phyloP scores from a whole-genome alignment of 345 rosid species.

The Bruguiera sexangula region DNA sequence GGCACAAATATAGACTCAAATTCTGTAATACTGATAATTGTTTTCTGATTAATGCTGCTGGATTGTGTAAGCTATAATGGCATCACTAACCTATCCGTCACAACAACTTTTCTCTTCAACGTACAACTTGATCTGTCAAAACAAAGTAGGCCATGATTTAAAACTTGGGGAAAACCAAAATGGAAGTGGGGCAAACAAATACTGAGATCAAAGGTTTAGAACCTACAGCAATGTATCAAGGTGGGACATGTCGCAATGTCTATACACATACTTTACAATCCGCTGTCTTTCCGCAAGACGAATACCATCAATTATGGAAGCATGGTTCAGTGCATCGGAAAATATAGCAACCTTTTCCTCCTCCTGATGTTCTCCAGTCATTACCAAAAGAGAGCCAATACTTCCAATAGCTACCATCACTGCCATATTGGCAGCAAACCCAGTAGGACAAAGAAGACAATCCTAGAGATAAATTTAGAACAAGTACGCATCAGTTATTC shows the following conservation, averaged over 20 bases:
- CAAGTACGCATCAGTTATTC: conserved; percentile 29
- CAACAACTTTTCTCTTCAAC: conserved; percentile 79
- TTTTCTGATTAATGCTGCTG: not conserved
- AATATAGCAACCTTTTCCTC: conserved; percentile 75
- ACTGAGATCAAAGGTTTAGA: conserved; percentile 18
- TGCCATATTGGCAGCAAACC: conserved; percentile 96
- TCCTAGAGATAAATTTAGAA: conserved; percentile 53
- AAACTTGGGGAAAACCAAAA: conserved; percentile 7
- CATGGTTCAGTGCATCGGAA: conserved; percentile 93
- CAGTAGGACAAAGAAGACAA: conserved; percentile 97
- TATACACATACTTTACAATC: conserved; percentile 62
- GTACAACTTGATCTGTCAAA: conserved; percentile 65
- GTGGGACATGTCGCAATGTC: conserved; percentile 84
- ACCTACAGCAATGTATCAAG: conserved; percentile 66
- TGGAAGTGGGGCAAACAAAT: not conserved
- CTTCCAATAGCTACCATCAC: conserved; percentile 86
- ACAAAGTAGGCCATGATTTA: conserved; percentile 15
- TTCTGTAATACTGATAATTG: too few relatives aligned
- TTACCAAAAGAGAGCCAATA: conserved; percentile 61
- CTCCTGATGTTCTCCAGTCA: conserved; percentile 36
- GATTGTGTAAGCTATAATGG: conserved; percentile 9
- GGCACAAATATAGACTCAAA: not conserved
- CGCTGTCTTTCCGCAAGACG: conserved; percentile 78
- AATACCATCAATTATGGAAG: conserved; percentile 93
- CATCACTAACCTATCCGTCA: conserved; percentile 80